Evolutionary conservation across 2,329 filamentous ascomycete species (phyloP).

Genomic region (Trichoderma aggressivum): DNA sequence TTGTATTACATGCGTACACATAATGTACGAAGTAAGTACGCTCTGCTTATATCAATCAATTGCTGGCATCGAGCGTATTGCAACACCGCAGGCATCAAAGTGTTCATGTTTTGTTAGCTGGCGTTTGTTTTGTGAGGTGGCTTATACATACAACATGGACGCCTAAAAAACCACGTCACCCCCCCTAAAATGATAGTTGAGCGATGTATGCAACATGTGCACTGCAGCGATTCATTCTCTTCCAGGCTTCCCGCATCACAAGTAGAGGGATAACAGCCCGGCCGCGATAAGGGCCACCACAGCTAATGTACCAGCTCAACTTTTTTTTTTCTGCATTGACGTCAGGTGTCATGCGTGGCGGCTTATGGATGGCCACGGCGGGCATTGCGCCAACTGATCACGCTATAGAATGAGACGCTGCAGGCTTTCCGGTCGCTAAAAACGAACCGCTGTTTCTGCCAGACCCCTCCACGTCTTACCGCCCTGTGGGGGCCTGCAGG

Average conservation of each 20-base stretch:
- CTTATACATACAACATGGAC: background rate
- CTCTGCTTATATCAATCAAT: background rate
- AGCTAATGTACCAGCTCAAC: background rate
- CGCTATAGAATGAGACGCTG: slow-evolving; percentile 11
- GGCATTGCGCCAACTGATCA: slow-evolving; percentile 14
- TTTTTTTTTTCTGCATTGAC: slow-evolving; percentile 6
- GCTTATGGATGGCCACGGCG: slow-evolving; percentile 17
- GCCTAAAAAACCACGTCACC: slow-evolving; percentile 2
- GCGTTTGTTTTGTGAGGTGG: background rate
- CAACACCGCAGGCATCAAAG: background rate
- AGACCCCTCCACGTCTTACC: slow-evolving; percentile 12
- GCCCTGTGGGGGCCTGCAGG: slow-evolving; percentile 3
- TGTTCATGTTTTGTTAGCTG: background rate
- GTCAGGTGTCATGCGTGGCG: slow-evolving; percentile 18
- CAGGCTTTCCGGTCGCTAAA: background rate
- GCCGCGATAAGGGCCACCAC: slow-evolving; percentile 5
- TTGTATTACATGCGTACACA: background rate
- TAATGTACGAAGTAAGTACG: background rate
- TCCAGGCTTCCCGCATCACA: slow-evolving; percentile 1
- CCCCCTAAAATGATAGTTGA: slow-evolving; percentile 4
- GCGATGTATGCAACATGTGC: background rate
- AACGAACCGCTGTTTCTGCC: slow-evolving; percentile 1
- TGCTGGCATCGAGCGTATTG: background rate
- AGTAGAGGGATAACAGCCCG: background rate
- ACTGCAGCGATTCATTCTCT: background rate